Evolutionary conservation across 306 rosid genomes (phyloP).

Genomic region (Vicia sativa): DNA sequence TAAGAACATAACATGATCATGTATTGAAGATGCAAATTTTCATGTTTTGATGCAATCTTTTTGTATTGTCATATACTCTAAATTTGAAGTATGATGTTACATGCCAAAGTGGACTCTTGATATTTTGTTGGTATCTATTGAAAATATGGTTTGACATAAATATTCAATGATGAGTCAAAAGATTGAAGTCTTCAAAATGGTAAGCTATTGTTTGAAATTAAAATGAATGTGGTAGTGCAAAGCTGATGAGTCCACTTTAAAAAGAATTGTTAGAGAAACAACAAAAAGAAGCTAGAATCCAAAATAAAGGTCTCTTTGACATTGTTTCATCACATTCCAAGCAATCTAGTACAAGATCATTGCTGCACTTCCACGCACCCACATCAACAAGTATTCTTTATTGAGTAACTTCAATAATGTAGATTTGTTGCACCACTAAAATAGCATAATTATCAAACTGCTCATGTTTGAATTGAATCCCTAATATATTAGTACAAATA

Average conservation of each 20-base stretch:
- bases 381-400: background rate
- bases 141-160: background rate
- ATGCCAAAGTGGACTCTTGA: background rate
- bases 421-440: slow-evolving; percentile 2
- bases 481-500: background rate
- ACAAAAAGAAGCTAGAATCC: slow-evolving; percentile 19
- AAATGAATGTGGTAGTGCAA: background rate
- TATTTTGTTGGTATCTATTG: background rate
- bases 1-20: too few species aligned
- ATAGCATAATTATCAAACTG: background rate
- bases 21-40: background rate
- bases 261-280: slow-evolving; percentile 3
- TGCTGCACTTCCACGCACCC: slow-evolving; percentile 24
- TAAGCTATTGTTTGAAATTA: background rate
- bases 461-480: background rate
- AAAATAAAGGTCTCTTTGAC: background rate
- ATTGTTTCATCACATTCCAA: background rate
- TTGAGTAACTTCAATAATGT: background rate
- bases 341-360: background rate
- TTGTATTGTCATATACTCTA: background rate
- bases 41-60: background rate
- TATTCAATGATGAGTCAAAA: background rate
- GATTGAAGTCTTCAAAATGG: slow-evolving; percentile 1
- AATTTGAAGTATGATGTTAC: background rate
- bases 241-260: slow-evolving; percentile 8